Percentiles rank a stretch among this genome's conserved stretches.
Evolutionary conservation across 352 stramenopile species (phyloP).

Genomic region (Pythium rhizo-oryzae): DNA sequence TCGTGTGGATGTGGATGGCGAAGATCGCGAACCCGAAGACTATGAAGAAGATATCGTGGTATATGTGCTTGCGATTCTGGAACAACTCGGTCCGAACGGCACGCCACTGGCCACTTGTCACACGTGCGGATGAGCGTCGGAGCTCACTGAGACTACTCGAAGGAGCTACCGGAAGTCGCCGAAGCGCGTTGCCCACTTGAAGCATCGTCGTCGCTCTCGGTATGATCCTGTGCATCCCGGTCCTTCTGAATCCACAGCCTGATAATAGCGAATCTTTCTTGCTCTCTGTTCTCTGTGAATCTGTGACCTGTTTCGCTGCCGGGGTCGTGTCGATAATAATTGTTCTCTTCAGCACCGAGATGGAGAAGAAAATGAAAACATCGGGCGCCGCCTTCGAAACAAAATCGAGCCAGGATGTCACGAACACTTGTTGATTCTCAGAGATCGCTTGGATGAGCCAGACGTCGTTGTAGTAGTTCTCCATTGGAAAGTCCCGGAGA

Average conservation of each 20-base stretch:
- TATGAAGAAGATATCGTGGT: conserved; percentile 1
- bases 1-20: conserved; percentile 16
- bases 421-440: conserved; percentile 30
- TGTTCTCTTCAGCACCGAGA: conserved; percentile 7
- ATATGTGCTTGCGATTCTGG: background rate
- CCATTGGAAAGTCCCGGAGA: conserved; percentile 18
- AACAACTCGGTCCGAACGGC: background rate
- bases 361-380: background rate
- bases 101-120: background rate
- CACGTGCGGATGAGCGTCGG: background rate
- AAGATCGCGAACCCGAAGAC: conserved; percentile 19
- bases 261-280: no score
- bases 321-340: background rate
- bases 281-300: background rate
- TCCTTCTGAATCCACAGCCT: no score
- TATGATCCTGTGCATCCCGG: background rate
- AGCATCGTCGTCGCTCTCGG: background rate
- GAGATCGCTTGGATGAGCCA: conserved; percentile 29
- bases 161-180: background rate
- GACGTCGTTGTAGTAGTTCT: conserved; percentile 25
- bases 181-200: background rate
- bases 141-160: background rate
- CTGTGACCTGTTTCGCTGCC: background rate
- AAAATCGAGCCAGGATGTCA: conserved; percentile 27
- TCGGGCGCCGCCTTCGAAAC: conserved; percentile 4